Conservation (phyloP, 2,329 filamentous ascomycete species). For the Pseudogymnoascus verrucosus region DNA sequence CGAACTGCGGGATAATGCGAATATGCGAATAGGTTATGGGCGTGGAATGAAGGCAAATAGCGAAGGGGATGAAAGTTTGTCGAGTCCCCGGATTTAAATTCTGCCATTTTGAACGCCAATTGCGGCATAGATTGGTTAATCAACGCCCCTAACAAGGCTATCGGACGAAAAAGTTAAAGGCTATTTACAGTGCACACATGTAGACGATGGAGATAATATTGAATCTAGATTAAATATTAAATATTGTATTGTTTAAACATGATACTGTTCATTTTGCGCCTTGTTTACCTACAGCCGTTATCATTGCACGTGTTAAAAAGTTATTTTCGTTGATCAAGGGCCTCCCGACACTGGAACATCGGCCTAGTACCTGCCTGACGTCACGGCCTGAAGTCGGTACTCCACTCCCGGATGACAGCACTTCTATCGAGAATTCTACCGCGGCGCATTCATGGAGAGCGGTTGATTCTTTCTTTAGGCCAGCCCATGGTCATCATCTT, state of each 20-base stretch:
- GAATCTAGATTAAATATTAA: background rate
- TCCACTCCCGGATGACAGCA: background rate
- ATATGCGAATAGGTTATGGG: background rate
- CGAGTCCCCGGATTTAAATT: conserved; percentile 4
- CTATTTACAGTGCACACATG: background rate
- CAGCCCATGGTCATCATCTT: background rate
- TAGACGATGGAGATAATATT: background rate
- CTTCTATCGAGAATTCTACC: background rate
- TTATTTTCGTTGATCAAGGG: background rate
- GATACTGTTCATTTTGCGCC: background rate
- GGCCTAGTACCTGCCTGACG: conserved; percentile 2
- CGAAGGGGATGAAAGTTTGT: conserved; percentile 9
- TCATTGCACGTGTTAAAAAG: background rate
- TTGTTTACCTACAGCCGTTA: background rate
- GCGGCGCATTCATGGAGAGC: conserved; percentile 2
- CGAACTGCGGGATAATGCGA: background rate
- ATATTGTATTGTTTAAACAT: background rate
- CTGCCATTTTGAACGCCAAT: conserved; percentile 12
- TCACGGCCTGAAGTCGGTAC: background rate
- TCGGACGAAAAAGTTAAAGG: conserved; percentile 15
- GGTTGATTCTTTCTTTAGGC: background rate
- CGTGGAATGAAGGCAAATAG: background rate
- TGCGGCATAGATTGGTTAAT: conserved; percentile 11
- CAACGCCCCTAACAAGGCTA: conserved; percentile 20
- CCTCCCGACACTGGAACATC: background rate